A percentile compares a stretch with the other conserved stretches of the same genome.
Conservation (phyloP, 2,329 filamentous ascomycete genomes). For the Fusarium continuum region DNA sequence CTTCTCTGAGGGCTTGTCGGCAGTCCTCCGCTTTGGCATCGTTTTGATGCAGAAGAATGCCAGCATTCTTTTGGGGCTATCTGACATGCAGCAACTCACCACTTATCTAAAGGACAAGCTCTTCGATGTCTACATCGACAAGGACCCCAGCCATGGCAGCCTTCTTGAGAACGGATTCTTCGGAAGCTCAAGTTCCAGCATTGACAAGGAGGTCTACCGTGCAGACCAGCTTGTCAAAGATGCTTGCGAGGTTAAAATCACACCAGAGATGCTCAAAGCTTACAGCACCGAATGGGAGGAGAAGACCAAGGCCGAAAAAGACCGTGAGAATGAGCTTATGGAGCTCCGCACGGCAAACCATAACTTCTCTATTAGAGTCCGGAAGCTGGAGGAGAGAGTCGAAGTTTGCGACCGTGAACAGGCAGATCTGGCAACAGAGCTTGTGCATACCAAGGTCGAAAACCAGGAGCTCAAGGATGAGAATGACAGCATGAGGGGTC, state of each 20-base stretch:
- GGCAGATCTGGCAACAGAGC: slow-evolving; percentile 86
- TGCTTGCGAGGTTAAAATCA: slow-evolving; percentile 87
- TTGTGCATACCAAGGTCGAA: slow-evolving; percentile 91
- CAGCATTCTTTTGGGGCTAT: slow-evolving; percentile 78
- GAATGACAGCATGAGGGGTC: slow-evolving; percentile 86
- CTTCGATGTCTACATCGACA: slow-evolving; percentile 97
- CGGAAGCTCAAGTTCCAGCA: slow-evolving; percentile 84
- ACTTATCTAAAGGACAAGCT: slow-evolving; percentile 91
- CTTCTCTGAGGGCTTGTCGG: slow-evolving; percentile 89
- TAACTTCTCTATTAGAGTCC: slow-evolving; percentile 77
- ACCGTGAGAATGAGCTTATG: slow-evolving; percentile 83
- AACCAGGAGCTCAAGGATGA: slow-evolving; percentile 90
- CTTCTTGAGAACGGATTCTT: slow-evolving; percentile 98
- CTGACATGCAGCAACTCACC: slow-evolving; percentile 90
- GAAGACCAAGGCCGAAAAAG: slow-evolving; percentile 81
- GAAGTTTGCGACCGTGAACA: slow-evolving; percentile 92
- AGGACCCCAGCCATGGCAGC: slow-evolving; percentile 88
- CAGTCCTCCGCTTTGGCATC: slow-evolving; percentile 93
- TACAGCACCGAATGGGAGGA: slow-evolving; percentile 95
- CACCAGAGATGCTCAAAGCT: slow-evolving; percentile 79
- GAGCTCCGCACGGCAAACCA: slow-evolving; percentile 72
- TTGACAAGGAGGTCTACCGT: slow-evolving; percentile 95
- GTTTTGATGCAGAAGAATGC: slow-evolving; percentile 97
- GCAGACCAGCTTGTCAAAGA: slow-evolving; percentile 94
- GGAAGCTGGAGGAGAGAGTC: slow-evolving; percentile 84